Evolutionary conservation across 140 eudicot genomes (phyloP), one percentile per base, ranked within the genome.

Genomic region (Erigeron philadelphicus): DNA sequence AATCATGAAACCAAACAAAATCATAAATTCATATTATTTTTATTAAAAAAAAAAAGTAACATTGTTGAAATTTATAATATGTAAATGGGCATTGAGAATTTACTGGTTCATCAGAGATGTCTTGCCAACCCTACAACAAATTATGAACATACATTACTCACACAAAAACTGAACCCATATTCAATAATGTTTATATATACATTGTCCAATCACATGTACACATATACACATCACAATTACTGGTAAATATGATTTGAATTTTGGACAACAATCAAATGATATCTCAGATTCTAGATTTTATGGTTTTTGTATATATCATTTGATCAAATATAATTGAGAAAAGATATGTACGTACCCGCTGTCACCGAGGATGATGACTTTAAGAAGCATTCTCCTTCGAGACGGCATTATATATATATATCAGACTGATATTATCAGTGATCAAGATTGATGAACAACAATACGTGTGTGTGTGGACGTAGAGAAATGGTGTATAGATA

Each of bases 101-200:
- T 83, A 88, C 96, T 84, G 94, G 58, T 88, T 88, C 96, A 86
- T 88, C 84, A 88, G 72, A 40, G 96, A 86, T 50, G 96, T 88
- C 94, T 86, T 88, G 60, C 96, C 94, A 68, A 88, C 96, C 88
- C 90, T 88, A 58, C 73, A 74, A 74, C 38, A 79, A 5, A 66
- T 31, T 25, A 74, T 21, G 46, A 46, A 41, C 13, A 61, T 73
- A 63, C 52, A 8, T 19, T 70, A 35, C 41, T 31, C 31, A 50
- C 49, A 57, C 7, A 76, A 56, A 8, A 31, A 31, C 25, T 2
- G 38, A 31, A 31, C 38, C 38, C 38, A 3, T 1, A 31, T 31
- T 2, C 38, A 31, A 31, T 31, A 35, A 35, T 11, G 13, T 11
- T 2, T 11, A 71, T 40, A 72, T 61, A 9, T 57, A 17, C 11